These are phyloP conservation scores for Pleurotus pulmonarius DNA, from an alignment of 768 basidiomycete genomes.

Conservation along the genomic window DNA sequence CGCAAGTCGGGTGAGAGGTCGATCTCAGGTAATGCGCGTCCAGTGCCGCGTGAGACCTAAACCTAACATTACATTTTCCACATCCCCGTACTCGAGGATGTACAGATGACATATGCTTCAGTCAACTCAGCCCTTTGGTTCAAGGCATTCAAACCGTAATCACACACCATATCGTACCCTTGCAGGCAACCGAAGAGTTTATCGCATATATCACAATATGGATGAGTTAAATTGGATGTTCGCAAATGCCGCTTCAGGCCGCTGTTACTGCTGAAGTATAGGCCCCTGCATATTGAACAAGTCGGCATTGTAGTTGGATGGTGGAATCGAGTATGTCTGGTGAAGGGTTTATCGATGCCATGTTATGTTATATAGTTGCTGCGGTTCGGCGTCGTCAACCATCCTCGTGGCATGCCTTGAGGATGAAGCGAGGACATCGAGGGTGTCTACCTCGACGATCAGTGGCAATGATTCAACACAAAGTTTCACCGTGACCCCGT, in stretches of 20 bases:
- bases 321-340: no score
- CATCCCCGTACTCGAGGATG: constrained; percentile 1
- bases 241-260: constrained; percentile 1
- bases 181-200: neutral
- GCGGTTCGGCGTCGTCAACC: no score
- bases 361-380: no score
- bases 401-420: no score
- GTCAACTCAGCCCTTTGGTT: neutral
- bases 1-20: neutral
- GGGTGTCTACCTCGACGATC: no score
- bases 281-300: neutral
- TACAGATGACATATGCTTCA: constrained; percentile 2
- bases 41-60: neutral
- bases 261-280: neutral
- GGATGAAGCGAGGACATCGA: no score
- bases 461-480: no score
- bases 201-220: constrained; percentile 4
- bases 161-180: constrained; percentile 3
- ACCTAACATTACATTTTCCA: neutral
- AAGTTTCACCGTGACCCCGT: no score
- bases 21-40: neutral
- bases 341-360: no score
- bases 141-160: neutral
- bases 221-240: neutral
- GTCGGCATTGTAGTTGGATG: neutral